Evolutionary conservation across 768 basidiomycete species (phyloP).

Genomic region (Boletus rubropictus): DNA sequence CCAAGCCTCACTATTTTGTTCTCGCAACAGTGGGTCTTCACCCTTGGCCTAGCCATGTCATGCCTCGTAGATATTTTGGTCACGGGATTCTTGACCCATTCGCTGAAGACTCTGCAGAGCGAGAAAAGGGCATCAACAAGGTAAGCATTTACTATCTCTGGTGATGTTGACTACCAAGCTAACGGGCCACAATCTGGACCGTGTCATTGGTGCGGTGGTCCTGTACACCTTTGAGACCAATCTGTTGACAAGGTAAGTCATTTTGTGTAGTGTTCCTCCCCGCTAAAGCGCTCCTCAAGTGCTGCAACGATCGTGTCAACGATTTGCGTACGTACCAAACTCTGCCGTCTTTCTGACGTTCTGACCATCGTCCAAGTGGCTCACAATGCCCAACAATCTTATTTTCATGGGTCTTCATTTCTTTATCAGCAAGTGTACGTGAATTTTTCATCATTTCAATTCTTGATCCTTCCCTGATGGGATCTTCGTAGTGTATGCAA

Average conservation of each 20-base stretch:
- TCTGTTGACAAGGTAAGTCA: constrained; percentile 39
- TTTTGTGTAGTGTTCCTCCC: not conserved
- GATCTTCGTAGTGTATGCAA: constrained; percentile 39
- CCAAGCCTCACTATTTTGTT: not conserved
- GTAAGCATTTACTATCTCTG: constrained; percentile 14
- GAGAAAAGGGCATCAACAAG: constrained; percentile 38
- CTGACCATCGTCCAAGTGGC: constrained; percentile 32
- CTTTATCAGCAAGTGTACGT: constrained; percentile 46
- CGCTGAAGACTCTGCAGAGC: constrained; percentile 35
- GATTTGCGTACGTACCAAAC: constrained; percentile 33
- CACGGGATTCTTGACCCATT: constrained; percentile 39
- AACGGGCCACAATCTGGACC: constrained; percentile 35
- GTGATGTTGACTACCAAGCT: not conserved
- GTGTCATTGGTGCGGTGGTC: constrained; percentile 42
- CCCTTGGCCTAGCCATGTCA: constrained; percentile 45
- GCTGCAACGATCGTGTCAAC: constrained; percentile 39
- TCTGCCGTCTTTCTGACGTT: not conserved
- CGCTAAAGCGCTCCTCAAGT: constrained; percentile 17
- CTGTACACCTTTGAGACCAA: constrained; percentile 52
- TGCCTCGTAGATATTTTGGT: constrained; percentile 47
- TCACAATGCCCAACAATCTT: constrained; percentile 41
- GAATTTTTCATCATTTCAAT: not conserved
- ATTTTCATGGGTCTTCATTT: constrained; percentile 51
- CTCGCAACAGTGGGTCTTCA: constrained; percentile 42
- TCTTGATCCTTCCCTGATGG: not conserved